These are phyloP conservation scores for Candida alai DNA, from an alignment of 805 yeast genomes.

Conservation along the genomic window DNA sequence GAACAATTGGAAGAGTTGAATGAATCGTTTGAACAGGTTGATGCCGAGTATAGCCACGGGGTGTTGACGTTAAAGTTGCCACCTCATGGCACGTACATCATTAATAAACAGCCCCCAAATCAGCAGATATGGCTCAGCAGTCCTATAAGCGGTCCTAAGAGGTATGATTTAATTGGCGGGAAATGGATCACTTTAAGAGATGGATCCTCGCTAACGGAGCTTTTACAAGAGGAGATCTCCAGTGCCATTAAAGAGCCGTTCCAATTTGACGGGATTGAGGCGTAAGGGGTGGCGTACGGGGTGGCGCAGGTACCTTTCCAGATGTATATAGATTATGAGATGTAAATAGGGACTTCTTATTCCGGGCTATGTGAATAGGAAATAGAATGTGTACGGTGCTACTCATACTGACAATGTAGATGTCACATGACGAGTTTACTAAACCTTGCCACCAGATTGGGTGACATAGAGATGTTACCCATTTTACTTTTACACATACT, in stretches of 20 bases:
- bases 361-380: too few relatives aligned
- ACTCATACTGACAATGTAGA: too few relatives aligned
- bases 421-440: too few relatives aligned
- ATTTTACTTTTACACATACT: too few relatives aligned
- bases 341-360: too few relatives aligned
- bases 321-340: slow-evolving; percentile 1
- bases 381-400: too few relatives aligned
- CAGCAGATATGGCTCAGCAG: slow-evolving; percentile 95
- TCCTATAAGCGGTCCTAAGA: slow-evolving; percentile 90
- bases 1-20: slow-evolving; percentile 66
- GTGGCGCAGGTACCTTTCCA: neutral
- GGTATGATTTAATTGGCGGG: slow-evolving; percentile 62
- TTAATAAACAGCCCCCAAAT: slow-evolving; percentile 96
- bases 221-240: slow-evolving; percentile 30
- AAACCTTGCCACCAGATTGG: too few relatives aligned
- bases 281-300: slow-evolving; percentile 1
- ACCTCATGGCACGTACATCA: slow-evolving; percentile 77
- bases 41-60: slow-evolving; percentile 80
- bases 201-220: slow-evolving; percentile 29
- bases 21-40: slow-evolving; percentile 61
- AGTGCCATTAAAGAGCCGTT: slow-evolving; percentile 22
- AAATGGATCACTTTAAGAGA: slow-evolving; percentile 82
- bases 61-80: slow-evolving; percentile 74
- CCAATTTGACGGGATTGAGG: slow-evolving; percentile 16
- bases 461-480: too few relatives aligned